Evolutionary conservation across 139 green algal genomes (phyloP).

Genomic region (Eudorina sp.): DNA sequence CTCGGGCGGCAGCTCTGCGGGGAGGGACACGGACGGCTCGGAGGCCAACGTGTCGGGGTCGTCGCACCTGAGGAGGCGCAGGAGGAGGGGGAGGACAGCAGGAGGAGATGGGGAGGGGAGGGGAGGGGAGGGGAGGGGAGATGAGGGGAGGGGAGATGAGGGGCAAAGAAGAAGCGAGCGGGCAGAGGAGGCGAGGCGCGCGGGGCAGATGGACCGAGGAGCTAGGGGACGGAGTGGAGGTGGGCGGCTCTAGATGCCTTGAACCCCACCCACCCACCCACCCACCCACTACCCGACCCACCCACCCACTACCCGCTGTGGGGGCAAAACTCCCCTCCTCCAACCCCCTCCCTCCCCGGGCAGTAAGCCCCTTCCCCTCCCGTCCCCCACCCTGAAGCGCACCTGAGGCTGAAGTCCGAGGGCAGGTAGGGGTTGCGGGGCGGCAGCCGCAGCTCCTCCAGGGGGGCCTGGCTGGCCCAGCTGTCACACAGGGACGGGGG

Average conservation of each 20-base stretch:
- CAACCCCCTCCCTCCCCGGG: too few species aligned
- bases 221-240: too few species aligned
- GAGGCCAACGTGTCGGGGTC: not conserved
- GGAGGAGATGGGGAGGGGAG: not conserved
- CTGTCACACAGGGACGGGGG: conserved; percentile 51
- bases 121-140: too few species aligned
- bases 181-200: too few species aligned
- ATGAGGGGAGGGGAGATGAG: too few species aligned
- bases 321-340: too few species aligned
- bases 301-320: too few species aligned
- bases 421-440: conserved; percentile 89
- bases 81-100: not conserved
- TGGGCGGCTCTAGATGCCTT: too few species aligned
- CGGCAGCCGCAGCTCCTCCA: conserved; percentile 79
- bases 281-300: too few species aligned
- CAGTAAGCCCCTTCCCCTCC: too few species aligned
- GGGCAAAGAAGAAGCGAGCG: not conserved
- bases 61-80: conserved; percentile 8
- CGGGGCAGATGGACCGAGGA: too few species aligned
- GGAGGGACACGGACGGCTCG: not conserved
- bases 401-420: conserved; percentile 78
- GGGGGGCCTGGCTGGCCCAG: conserved; percentile 56
- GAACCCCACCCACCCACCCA: too few species aligned
- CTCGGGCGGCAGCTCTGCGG: not conserved
- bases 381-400: not conserved